These are phyloP conservation scores for Coemansia sp. DNA, from an alignment of 192 early-diverging fungal species.

Conservation along the genomic window DNA sequence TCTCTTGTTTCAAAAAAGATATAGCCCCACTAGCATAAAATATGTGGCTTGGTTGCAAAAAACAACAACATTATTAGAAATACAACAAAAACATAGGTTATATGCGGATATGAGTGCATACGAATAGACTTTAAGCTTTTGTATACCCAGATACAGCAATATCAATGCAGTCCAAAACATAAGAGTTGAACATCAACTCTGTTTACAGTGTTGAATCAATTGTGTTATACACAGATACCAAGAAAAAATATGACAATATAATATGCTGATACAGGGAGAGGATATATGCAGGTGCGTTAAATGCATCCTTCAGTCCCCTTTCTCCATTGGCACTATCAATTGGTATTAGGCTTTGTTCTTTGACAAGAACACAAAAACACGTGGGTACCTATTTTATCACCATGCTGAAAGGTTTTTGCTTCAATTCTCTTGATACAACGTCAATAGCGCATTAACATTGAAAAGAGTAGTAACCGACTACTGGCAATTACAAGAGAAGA, in stretches of 20 bases:
- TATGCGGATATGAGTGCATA: not conserved
- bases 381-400: not conserved
- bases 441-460: no score
- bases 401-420: not conserved
- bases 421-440: no score
- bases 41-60: not conserved
- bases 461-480: no score
- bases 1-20: not conserved
- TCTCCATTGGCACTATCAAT: not conserved
- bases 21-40: no score
- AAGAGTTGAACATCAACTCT: not conserved
- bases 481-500: not conserved
- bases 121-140: not conserved
- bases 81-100: not conserved
- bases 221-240: not conserved
- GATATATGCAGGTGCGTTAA: not conserved
- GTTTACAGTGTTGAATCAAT: conserved; percentile 1
- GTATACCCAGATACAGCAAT: not conserved
- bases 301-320: not conserved
- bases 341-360: not conserved
- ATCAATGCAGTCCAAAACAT: not conserved
- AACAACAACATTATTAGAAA: not conserved
- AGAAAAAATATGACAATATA: not conserved
- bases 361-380: not conserved
- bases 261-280: not conserved